phyloP scores from a whole-genome alignment of 2,329 filamentous ascomycete genomes.

The Cladorrhinum sp. region DNA sequence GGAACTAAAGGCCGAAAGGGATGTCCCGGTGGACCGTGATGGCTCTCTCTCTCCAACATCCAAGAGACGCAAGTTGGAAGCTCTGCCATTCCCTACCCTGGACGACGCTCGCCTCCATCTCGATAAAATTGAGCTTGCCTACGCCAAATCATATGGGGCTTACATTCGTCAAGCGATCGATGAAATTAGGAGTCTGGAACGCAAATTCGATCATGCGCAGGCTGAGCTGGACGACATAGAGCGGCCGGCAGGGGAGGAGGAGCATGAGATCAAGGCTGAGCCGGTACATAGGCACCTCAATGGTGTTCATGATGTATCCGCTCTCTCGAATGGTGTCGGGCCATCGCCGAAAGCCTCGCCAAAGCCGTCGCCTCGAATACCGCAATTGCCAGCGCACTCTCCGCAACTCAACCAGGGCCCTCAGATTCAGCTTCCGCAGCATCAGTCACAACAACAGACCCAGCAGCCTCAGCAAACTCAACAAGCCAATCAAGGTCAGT shows the following conservation, averaged over 20 bases:
- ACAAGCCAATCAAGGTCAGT: not conserved
- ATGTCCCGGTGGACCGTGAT: slow-evolving; percentile 36
- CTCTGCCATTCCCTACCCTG: slow-evolving; percentile 60
- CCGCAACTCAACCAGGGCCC: slow-evolving; percentile 1
- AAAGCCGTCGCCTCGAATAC: slow-evolving; percentile 11
- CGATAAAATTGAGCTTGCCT: slow-evolving; percentile 66
- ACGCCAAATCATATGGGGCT: slow-evolving; percentile 69
- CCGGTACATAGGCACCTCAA: slow-evolving; percentile 3
- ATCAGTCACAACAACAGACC: slow-evolving; percentile 16
- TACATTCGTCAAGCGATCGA: slow-evolving; percentile 69
- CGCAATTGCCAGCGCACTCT: slow-evolving; percentile 2
- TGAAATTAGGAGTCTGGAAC: slow-evolving; percentile 73
- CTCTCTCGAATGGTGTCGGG: slow-evolving; percentile 11
- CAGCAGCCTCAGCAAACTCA: not conserved
- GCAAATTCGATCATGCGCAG: slow-evolving; percentile 59
- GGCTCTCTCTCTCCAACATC: slow-evolving; percentile 53
- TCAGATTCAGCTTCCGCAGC: slow-evolving; percentile 23
- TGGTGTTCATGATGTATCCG: slow-evolving; percentile 4
- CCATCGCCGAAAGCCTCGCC: slow-evolving; percentile 18
- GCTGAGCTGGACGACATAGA: slow-evolving; percentile 58
- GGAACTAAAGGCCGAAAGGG: slow-evolving; percentile 55
- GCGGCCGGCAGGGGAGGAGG: slow-evolving; percentile 32
- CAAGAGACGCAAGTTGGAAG: slow-evolving; percentile 72
- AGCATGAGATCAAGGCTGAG: slow-evolving; percentile 8
- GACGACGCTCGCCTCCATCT: slow-evolving; percentile 64